Conservation (phyloP, 106 monocot species). For the Dioscorea alata region DNA sequence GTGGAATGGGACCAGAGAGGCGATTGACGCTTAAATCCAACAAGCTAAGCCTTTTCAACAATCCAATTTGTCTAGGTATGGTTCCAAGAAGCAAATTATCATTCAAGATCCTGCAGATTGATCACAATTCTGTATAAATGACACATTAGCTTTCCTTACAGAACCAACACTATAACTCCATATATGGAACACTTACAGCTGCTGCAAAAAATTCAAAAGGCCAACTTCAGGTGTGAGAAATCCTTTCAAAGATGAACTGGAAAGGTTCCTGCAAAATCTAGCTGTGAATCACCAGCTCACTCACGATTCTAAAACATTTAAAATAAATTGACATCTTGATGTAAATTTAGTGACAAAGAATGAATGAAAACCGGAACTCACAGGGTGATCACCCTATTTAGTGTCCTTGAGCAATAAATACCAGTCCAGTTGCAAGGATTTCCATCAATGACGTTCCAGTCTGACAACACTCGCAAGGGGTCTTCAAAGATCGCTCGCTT, state of each 20-base stretch:
- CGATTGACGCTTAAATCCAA: constrained; percentile 50
- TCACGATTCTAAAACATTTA: background rate
- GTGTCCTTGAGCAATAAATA: constrained; percentile 43
- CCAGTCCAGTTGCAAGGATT: constrained; percentile 80
- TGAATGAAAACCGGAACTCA: constrained; percentile 22
- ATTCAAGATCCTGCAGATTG: constrained; percentile 44
- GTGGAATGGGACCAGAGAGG: constrained; percentile 49
- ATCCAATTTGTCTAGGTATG: constrained; percentile 77
- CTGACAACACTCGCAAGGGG: constrained; percentile 51
- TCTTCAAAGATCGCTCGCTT: constrained; percentile 63
- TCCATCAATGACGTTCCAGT: constrained; percentile 41
- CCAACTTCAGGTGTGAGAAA: constrained; percentile 65
- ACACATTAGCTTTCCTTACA: too few relatives aligned
- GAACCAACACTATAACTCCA: too few relatives aligned
- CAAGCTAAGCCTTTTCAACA: constrained; percentile 31
- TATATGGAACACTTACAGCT: constrained; percentile 47
- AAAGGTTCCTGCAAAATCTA: constrained; percentile 57
- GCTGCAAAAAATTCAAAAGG: constrained; percentile 45
- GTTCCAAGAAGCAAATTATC: constrained; percentile 53
- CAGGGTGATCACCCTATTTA: constrained; percentile 56
- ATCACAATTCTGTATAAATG: background rate
- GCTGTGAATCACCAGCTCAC: background rate
- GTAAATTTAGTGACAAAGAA: background rate
- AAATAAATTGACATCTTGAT: background rate
- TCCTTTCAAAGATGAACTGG: constrained; percentile 78